These are phyloP conservation scores for Irpex sp. DNA, from an alignment of 1,284 basidiomycete genomes.

Conservation along the genomic window DNA sequence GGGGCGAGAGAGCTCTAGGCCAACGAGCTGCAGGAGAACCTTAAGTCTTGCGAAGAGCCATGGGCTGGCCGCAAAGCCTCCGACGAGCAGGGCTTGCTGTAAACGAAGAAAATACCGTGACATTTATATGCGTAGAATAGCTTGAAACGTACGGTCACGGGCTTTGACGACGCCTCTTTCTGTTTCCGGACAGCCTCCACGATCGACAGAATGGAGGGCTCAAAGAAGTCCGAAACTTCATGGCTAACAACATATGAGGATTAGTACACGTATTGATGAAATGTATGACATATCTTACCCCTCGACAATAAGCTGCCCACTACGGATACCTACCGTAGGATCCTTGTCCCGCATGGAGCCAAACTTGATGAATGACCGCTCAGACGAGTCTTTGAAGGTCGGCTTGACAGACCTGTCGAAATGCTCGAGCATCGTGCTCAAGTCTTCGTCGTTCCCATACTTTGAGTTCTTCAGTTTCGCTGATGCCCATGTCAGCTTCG, in stretches of 20 bases:
- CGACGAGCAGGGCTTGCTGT: constrained; percentile 36
- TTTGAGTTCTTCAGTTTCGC: constrained; percentile 32
- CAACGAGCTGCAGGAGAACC: constrained; percentile 23
- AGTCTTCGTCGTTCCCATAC: constrained; percentile 31
- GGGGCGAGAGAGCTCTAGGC: constrained; percentile 37
- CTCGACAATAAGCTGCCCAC: constrained; percentile 35
- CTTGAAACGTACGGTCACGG: not conserved
- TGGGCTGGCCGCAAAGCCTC: constrained; percentile 38
- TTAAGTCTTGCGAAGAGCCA: constrained; percentile 32
- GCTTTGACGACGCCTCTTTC: constrained; percentile 3
- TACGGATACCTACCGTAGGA: constrained; percentile 31
- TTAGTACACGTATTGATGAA: not conserved
- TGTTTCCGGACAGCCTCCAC: constrained; percentile 32
- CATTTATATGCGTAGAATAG: not conserved
- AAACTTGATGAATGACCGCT: constrained; percentile 39
- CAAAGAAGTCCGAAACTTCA: constrained; percentile 36
- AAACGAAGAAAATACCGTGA: not conserved
- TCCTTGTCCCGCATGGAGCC: constrained; percentile 37
- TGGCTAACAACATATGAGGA: constrained; percentile 14
- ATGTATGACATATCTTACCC: constrained; percentile 26
- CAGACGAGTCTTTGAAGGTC: constrained; percentile 32
- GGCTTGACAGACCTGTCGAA: constrained; percentile 42
- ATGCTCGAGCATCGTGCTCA: constrained; percentile 31
- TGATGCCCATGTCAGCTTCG: too few species aligned
- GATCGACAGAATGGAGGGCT: constrained; percentile 35